A percentile compares a stretch with the other conserved stretches of the same genome.
These are phyloP conservation scores for Limnanthes douglasii DNA, from an alignment of 345 rosid species.

Conservation along the genomic window DNA sequence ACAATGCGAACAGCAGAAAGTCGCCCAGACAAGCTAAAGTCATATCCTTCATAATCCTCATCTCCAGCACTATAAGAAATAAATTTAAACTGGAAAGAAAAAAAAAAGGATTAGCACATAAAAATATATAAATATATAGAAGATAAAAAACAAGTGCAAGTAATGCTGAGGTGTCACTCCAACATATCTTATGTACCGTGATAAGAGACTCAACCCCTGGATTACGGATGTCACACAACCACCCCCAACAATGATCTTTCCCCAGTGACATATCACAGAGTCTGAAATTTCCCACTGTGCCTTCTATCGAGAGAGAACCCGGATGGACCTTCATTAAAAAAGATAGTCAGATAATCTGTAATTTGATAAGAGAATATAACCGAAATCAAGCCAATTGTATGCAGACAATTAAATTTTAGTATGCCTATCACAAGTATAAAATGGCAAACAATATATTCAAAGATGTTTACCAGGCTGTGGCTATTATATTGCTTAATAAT, in stretches of 20 bases:
- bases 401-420: constrained; percentile 3
- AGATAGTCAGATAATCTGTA: constrained; percentile 9
- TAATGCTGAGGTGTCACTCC: constrained; percentile 3
- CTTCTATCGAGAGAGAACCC: constrained; percentile 76
- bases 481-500: background rate
- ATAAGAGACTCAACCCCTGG: constrained; percentile 92
- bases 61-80: constrained; percentile 78
- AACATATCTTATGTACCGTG: constrained; percentile 30
- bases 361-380: background rate
- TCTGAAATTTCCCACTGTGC: constrained; percentile 89
- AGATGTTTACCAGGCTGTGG: background rate
- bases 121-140: background rate
- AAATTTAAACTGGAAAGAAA: constrained; percentile 68
- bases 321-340: constrained; percentile 61
- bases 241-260: constrained; percentile 60
- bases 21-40: constrained; percentile 75
- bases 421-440: background rate
- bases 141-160: constrained; percentile 7
- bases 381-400: constrained; percentile 5
- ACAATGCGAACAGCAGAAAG: constrained; percentile 93
- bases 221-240: constrained; percentile 98
- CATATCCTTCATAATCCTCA: constrained; percentile 95
- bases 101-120: constrained; percentile 9
- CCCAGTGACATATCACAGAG: constrained; percentile 87
- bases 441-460: too few species aligned